These are phyloP conservation scores for Psilocybe subaeruginosa DNA, from an alignment of 768 basidiomycete genomes.

Conservation along the genomic window DNA sequence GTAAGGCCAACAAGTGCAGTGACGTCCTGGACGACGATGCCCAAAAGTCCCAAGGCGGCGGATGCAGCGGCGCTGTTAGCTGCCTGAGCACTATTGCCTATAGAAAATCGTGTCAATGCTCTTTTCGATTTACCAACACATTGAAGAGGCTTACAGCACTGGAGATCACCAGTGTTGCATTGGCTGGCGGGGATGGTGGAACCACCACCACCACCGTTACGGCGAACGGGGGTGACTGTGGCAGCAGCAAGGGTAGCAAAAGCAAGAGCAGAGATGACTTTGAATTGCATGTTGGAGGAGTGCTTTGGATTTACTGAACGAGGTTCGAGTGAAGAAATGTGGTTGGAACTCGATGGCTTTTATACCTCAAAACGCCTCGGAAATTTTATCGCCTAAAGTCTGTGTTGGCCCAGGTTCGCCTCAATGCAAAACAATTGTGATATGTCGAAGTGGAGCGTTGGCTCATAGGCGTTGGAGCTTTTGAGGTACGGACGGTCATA, in stretches of 20 bases:
- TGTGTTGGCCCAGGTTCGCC: no score
- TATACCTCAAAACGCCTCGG: background rate
- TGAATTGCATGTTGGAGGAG: conserved; percentile 6
- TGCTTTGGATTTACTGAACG: background rate
- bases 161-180: conserved; percentile 4
- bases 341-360: background rate
- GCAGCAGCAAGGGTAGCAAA: conserved; percentile 7
- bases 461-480: no score
- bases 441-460: no score
- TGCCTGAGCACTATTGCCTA: conserved; percentile 1
- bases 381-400: no score
- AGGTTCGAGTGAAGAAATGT: background rate
- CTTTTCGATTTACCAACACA: background rate
- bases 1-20: background rate
- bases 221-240: conserved; percentile 5
- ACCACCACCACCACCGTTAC: background rate
- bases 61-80: background rate
- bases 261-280: background rate
- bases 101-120: background rate
- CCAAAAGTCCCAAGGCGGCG: background rate
- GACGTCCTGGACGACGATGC: background rate
- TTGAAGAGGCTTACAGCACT: background rate
- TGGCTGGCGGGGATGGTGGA: background rate
- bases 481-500: no score
- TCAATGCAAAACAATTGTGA: no score